These are phyloP conservation scores for Amanita subjunquillea DNA, from an alignment of 768 basidiomycete genomes.

Conservation along the genomic window DNA sequence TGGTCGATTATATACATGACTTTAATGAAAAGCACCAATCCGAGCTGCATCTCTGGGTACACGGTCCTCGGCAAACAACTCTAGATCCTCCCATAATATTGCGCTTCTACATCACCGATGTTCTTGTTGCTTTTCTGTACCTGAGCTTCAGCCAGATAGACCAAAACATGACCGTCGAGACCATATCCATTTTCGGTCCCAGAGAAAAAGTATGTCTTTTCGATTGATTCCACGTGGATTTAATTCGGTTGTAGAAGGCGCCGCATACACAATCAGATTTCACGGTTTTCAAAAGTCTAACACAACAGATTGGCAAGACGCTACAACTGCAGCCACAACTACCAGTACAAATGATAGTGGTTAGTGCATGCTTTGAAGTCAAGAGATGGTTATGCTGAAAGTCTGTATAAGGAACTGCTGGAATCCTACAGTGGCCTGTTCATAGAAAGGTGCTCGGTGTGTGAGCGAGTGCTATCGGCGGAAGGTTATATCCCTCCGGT, in stretches of 20 bases:
- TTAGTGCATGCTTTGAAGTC: constrained; percentile 12
- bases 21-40: constrained; percentile 39
- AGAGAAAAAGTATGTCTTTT: constrained; percentile 47
- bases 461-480: constrained; percentile 54
- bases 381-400: background rate
- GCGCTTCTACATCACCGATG: constrained; percentile 53
- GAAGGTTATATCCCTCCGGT: constrained; percentile 71
- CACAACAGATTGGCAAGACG: constrained; percentile 57
- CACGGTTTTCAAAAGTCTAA: constrained; percentile 50
- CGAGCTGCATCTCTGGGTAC: constrained; percentile 48
- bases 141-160: constrained; percentile 26
- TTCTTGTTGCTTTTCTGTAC: constrained; percentile 55
- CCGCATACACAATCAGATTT: constrained; percentile 65
- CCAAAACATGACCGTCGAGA: constrained; percentile 41
- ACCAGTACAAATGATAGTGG: constrained; percentile 43
- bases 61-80: constrained; percentile 14
- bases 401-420: constrained; percentile 32
- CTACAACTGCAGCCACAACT: constrained; percentile 43
- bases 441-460: constrained; percentile 45
- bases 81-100: constrained; percentile 30
- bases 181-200: constrained; percentile 60
- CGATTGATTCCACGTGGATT: constrained; percentile 2
- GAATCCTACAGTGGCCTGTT: constrained; percentile 53
- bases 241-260: constrained; percentile 33
- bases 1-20: constrained; percentile 45